These are phyloP conservation scores for Entoloma clypeatum DNA, from an alignment of 1,284 basidiomycete genomes.

Conservation along the genomic window DNA sequence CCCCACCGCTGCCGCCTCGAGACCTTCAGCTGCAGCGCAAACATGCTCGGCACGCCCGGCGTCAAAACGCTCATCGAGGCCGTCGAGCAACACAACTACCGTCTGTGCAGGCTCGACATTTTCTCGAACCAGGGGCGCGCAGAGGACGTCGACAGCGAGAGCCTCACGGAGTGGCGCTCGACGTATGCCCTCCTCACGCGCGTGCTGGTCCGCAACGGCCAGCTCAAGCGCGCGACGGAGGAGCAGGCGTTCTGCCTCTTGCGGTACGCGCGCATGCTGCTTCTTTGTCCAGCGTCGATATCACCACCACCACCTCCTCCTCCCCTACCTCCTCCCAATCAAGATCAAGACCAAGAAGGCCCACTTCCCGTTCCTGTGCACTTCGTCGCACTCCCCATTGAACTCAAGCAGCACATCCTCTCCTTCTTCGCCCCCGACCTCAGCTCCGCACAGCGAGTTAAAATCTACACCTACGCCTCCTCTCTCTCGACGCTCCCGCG, in stretches of 20 bases:
- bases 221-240: constrained; percentile 43
- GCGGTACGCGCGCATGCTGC: constrained; percentile 45
- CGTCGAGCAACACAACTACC: constrained; percentile 47
- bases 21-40: constrained; percentile 53
- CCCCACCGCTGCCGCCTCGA: constrained; percentile 46
- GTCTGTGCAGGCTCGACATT: constrained; percentile 46
- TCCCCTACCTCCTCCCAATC: neutral
- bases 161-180: constrained; percentile 30
- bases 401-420: constrained; percentile 57
- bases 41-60: constrained; percentile 44
- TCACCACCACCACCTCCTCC: neutral
- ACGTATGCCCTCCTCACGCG: constrained; percentile 36
- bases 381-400: constrained; percentile 49
- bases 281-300: constrained; percentile 32
- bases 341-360: constrained; percentile 7
- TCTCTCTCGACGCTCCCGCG: constrained; percentile 52
- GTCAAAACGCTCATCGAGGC: constrained; percentile 44
- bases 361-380: constrained; percentile 19
- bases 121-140: constrained; percentile 40
- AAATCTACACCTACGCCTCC: constrained; percentile 54
- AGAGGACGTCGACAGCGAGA: constrained; percentile 4
- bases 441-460: constrained; percentile 51
- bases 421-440: constrained; percentile 56
- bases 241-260: constrained; percentile 51
- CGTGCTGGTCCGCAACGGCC: constrained; percentile 45